Conservation (phyloP, 257 asterid species). For the Petrea volubilis region DNA sequence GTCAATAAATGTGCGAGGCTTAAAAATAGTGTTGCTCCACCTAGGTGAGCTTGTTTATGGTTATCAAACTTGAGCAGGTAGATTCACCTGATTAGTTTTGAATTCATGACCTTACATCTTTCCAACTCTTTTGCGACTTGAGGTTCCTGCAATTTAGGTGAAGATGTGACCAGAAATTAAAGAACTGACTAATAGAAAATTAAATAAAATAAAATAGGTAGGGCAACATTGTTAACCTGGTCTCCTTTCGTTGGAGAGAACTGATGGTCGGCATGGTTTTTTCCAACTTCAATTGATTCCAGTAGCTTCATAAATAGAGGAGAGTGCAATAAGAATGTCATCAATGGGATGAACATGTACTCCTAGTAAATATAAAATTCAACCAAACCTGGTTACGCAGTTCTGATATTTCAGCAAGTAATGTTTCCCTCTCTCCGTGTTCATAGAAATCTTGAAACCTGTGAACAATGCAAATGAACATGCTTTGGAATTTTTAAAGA, state of each 20-base stretch:
- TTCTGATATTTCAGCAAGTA: conserved; percentile 55
- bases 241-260: conserved; percentile 30
- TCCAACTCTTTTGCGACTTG: conserved; percentile 40
- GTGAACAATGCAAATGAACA: conserved; percentile 22
- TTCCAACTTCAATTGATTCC: conserved; percentile 41
- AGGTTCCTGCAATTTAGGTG: conserved; percentile 42
- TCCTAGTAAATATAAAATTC: not conserved
- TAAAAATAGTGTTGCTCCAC: conserved; percentile 1
- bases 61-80: conserved; percentile 5
- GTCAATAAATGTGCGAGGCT: conserved; percentile 7
- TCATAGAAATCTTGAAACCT: conserved; percentile 55
- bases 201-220: not conserved
- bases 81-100: conserved; percentile 50
- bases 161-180: conserved; percentile 5
- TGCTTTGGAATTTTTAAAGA: conserved; percentile 8
- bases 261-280: conserved; percentile 23
- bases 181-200: conserved; percentile 1
- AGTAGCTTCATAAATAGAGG: conserved; percentile 32
- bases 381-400: conserved; percentile 54
- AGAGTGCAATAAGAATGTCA: conserved; percentile 21
- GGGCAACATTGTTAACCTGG: conserved; percentile 32
- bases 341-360: conserved; percentile 12
- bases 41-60: not conserved
- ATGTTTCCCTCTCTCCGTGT: conserved; percentile 52
- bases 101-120: conserved; percentile 44